A percentile compares a stretch with the other conserved stretches of the same genome.
These are phyloP conservation scores for Neopestalotiopsis rosae DNA, from an alignment of 2,329 filamentous ascomycete genomes.

Conservation along the genomic window DNA sequence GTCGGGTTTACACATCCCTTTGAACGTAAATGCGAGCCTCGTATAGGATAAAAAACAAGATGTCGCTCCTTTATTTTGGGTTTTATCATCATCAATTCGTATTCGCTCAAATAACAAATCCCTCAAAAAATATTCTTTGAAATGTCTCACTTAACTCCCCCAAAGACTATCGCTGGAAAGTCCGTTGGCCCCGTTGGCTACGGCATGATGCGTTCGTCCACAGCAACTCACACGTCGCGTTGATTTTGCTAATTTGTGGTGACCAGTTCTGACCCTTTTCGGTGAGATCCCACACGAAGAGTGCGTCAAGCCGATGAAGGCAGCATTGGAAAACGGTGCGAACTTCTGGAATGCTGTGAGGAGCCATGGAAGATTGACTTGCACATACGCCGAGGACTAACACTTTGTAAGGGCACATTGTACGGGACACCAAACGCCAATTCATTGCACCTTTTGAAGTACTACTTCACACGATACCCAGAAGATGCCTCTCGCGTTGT, in stretches of 20 bases:
- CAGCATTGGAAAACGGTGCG: conserved; percentile 21
- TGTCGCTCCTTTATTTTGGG: too few species aligned
- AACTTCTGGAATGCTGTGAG: conserved; percentile 23
- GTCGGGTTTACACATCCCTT: too few species aligned
- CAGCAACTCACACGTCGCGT: too few species aligned
- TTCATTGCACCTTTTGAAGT: conserved; percentile 56
- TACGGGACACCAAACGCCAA: conserved; percentile 58
- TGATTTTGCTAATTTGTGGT: too few species aligned
- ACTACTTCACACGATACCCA: conserved; percentile 61
- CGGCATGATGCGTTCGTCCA: conserved; percentile 5
- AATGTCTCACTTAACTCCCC: too few species aligned
- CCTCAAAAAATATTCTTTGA: too few species aligned
- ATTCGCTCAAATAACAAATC: too few species aligned
- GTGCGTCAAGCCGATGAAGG: conserved; percentile 19
- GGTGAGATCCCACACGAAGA: conserved; percentile 15
- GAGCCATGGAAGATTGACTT: conserved; percentile 28
- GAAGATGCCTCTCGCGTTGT: conserved; percentile 60
- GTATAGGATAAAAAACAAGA: too few species aligned
- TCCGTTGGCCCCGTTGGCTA: conserved; percentile 10
- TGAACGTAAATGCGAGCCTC: too few species aligned
- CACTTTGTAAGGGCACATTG: background rate
- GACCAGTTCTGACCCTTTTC: background rate
- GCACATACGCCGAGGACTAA: background rate
- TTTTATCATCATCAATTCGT: too few species aligned
- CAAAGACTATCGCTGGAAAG: too few species aligned